Conservation (phyloP, 78 protist species). For the Polysphondylium violaceum region DNA sequence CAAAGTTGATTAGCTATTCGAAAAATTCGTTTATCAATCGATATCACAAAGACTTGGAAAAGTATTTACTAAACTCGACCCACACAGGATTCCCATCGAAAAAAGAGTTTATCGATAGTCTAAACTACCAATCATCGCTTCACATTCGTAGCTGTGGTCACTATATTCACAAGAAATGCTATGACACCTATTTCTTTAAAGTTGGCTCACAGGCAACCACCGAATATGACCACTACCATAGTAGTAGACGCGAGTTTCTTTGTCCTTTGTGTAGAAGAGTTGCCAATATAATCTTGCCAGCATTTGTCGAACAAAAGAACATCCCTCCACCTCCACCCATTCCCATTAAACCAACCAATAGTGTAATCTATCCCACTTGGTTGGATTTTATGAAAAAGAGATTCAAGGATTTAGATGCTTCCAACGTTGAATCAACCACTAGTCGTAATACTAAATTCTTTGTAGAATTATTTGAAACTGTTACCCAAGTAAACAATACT, state of each 20-base stretch:
- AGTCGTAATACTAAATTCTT: too few relatives aligned
- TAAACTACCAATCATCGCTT: constrained; percentile 40
- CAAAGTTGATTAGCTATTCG: constrained; percentile 10
- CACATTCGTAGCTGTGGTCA: constrained; percentile 71
- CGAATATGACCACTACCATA: constrained; percentile 2
- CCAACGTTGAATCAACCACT: neutral
- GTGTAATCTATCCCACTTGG: constrained; percentile 1
- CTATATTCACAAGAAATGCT: constrained; percentile 53
- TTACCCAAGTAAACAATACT: neutral
- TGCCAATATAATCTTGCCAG: constrained; percentile 52
- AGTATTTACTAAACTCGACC: too few relatives aligned
- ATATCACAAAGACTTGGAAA: too few relatives aligned
- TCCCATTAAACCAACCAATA: neutral
- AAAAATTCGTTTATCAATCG: constrained; percentile 16
- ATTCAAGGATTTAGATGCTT: constrained; percentile 2
- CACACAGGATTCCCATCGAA: constrained; percentile 29
- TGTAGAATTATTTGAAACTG: too few relatives aligned
- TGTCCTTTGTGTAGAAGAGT: constrained; percentile 78
- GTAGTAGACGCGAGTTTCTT: constrained; percentile 16
- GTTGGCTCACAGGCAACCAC: constrained; percentile 3
- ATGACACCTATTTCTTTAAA: constrained; percentile 5
- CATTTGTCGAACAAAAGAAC: neutral
- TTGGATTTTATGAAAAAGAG: neutral
- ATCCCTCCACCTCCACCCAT: neutral
- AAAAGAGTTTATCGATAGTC: neutral